Base-by-base conservation (phyloP, 352 stramenopile genomes). In the Phytopythium litorale region DNA sequence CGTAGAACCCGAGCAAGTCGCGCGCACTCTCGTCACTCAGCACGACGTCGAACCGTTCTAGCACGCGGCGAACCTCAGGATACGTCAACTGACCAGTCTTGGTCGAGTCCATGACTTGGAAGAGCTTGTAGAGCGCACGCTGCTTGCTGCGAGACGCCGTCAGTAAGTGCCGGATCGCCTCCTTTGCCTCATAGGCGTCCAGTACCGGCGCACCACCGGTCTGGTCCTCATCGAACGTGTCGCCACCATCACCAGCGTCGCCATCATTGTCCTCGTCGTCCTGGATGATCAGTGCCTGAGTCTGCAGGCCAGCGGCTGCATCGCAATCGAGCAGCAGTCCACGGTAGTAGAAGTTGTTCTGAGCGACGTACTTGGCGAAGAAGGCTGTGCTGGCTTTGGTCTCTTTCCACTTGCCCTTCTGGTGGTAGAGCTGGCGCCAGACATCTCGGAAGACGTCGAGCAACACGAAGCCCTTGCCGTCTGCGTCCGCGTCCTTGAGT, bases 301-400 rank as follows among this genome's bases (percentile, higher is more conserved):
- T 71, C 62, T 86, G 80, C 0, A 89, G 61, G 11, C 80, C 79
- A 2, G 63, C 67, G 12, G 75, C 73, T 4, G 71, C 64, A 38
- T 92, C 79, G 52, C 87, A 79, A 45, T 92, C 79, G 23, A 92
- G 67, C 15, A 92, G 63, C 51, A 92, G 79, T 0, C 81, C 83
- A 5, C 83, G 80, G 55, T 89, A 92, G 69, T 88, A 85, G 28
- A 90, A 79, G 48, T 86, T 67, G 25, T 70, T 67, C 30, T 80
- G 78, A 6, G 78, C 68, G 15, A 87, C 62, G 63, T 89, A 89
- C 52, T 79, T 43, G 62, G 70, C 65, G 45, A 87, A 74, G 32
- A 87, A 66, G 33, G 68, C 67, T 0, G 63, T 51, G 16, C 66
- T 78, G 3, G 67, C 78, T 30, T 63, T 62, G 25, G 63, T 75